Conservation (phyloP, 2,329 filamentous ascomycete genomes). For the Cryphonectria parasitica region DNA sequence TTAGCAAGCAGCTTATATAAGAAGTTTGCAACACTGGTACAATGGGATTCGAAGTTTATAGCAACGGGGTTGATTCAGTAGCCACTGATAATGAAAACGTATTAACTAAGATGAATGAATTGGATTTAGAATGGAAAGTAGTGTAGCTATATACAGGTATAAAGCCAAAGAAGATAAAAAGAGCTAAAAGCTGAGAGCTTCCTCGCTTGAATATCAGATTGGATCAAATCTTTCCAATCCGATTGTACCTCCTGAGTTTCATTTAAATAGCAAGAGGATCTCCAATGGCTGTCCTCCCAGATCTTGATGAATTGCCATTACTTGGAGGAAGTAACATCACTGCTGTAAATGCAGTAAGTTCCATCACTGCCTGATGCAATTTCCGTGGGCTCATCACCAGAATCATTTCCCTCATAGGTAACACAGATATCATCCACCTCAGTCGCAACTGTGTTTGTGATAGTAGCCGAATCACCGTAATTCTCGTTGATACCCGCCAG, state of each 20-base stretch:
- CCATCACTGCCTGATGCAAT: constrained; percentile 27
- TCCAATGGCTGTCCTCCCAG: background rate
- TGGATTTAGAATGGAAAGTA: background rate
- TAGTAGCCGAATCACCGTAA: constrained; percentile 37
- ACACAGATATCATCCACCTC: constrained; percentile 29
- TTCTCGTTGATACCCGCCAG: constrained; percentile 29
- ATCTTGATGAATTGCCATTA: background rate
- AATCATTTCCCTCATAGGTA: constrained; percentile 28
- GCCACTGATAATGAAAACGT: background rate
- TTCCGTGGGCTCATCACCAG: constrained; percentile 28
- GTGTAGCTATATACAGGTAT: background rate
- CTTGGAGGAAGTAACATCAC: constrained; percentile 2
- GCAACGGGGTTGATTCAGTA: too few relatives aligned
- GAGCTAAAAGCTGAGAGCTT: background rate
- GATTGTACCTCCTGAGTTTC: background rate
- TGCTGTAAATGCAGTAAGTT: constrained; percentile 27
- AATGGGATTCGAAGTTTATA: too few relatives aligned
- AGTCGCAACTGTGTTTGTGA: constrained; percentile 26
- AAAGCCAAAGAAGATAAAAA: background rate
- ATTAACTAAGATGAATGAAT: background rate
- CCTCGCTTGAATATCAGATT: background rate
- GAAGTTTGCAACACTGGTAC: too few relatives aligned
- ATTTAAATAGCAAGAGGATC: background rate
- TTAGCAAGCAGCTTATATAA: too few relatives aligned
- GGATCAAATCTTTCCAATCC: background rate